These are phyloP conservation scores for Panellus pusillus DNA, from an alignment of 768 basidiomycete genomes.

Conservation along the genomic window DNA sequence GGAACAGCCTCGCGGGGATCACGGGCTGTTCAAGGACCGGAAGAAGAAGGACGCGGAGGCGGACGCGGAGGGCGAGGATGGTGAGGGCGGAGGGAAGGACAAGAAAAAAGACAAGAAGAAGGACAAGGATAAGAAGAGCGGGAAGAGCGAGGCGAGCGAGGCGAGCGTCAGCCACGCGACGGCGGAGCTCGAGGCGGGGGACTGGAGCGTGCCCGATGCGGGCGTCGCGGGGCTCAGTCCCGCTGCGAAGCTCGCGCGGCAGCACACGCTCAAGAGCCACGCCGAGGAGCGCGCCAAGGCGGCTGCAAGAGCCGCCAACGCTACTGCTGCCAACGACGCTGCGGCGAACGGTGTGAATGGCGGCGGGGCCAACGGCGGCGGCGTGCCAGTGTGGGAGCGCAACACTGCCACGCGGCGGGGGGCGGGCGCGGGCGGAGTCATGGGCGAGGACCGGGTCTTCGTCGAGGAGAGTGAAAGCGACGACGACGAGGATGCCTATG, in stretches of 20 bases:
- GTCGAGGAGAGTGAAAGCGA: constrained; percentile 74
- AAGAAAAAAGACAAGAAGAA: constrained; percentile 66
- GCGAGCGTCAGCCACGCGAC: constrained; percentile 80
- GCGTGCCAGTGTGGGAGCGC: background rate
- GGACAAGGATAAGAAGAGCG: constrained; percentile 51
- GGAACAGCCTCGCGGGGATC: constrained; percentile 89
- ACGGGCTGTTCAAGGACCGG: constrained; percentile 93
- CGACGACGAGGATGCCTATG: constrained; percentile 43
- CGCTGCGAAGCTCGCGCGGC: constrained; percentile 84
- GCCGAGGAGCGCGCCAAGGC: constrained; percentile 73
- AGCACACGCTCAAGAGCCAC: constrained; percentile 89
- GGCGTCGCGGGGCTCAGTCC: constrained; percentile 73
- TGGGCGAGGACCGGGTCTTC: constrained; percentile 68
- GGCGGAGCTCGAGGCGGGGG: constrained; percentile 77
- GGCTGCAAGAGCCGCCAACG: constrained; percentile 51
- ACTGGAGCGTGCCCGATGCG: constrained; percentile 57
- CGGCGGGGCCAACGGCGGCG: constrained; percentile 49
- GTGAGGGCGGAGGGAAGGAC: constrained; percentile 47
- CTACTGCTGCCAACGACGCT: constrained; percentile 31
- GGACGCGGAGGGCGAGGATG: constrained; percentile 38
- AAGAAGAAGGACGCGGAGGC: constrained; percentile 54
- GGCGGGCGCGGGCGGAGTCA: constrained; percentile 29
- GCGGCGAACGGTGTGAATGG: constrained; percentile 29
- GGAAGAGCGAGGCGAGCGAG: constrained; percentile 64
- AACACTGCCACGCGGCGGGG: too few relatives aligned